Evolutionary conservation across 2,329 filamentous ascomycete genomes (phyloP), one percentile per base, ranked within the genome.

Genomic region (Colletotrichum sp.): DNA sequence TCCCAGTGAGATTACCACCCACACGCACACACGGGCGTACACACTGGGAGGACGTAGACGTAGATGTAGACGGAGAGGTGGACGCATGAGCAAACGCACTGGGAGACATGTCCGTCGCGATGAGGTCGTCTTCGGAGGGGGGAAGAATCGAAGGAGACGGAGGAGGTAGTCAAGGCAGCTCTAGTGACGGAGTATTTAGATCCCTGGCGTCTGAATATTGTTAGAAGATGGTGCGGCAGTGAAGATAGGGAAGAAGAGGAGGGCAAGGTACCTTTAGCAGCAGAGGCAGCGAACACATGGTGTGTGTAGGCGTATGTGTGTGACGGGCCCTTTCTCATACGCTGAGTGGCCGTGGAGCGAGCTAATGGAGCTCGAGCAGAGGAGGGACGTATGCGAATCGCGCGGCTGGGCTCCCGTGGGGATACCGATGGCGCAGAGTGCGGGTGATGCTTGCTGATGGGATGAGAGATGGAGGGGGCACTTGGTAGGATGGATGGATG

Each of bases 1-100:
- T 76, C 34, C 24, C 18, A 43, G 38, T 76, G 70, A 75, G 73
- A 76, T 73, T 73, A 60, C 70, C 73, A 76, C 73, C 74, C 74
- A 76, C 74, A 66, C 74, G 34, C 56, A 64, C 56, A 43, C 56
- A 9, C 24, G 15, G 21, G 32, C 16, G 16, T 48, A 48, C n/a
- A 48, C 43, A 21, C 43, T 48, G 43, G 43, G 18, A 21, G 43
- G 13, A 28, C 12, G 30, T 24, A 34, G 26, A 67, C 43, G 28
- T n/a, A 67, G 48, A 66, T 43, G 58, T 24, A 30, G 58, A 61
- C 18, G 10, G 61, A 75, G 58, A 74, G 26, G 60, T 65, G 24
- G 34, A 61, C 70, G 52, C 24, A 69, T 34, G 68, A 66, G 38
- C 24, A 61, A 26, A 75, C 71, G 58, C 13, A 68, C 64, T 65